phyloP scores from a whole-genome alignment of 73 alveolate species.

The Uronychia setigera region DNA sequence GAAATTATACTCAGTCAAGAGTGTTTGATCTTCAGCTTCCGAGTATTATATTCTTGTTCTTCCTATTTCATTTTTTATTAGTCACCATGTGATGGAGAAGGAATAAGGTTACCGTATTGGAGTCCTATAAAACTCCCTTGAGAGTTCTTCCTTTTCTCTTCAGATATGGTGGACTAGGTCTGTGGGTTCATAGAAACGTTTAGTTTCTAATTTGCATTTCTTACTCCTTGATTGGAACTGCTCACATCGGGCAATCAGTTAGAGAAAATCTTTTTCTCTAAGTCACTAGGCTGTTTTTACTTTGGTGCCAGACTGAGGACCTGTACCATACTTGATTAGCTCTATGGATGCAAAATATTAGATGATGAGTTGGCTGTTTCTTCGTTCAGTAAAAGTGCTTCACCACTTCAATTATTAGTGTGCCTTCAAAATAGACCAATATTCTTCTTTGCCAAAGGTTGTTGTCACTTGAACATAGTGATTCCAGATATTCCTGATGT shows the following conservation, averaged over 20 bases:
- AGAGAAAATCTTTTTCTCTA: neutral
- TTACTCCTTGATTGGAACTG: too few species aligned
- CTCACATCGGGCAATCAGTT: neutral
- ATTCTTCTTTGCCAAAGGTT: too few species aligned
- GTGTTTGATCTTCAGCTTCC: neutral
- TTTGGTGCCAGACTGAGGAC: neutral
- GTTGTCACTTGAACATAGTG: neutral
- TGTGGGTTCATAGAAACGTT: neutral
- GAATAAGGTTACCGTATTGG: neutral
- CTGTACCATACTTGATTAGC: neutral
- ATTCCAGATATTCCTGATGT: neutral
- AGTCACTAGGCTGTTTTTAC: neutral
- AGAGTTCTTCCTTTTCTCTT: neutral
- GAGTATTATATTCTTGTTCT: neutral
- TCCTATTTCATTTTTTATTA: neutral
- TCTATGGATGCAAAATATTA: neutral
- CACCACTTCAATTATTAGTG: neutral
- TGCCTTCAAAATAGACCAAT: too few species aligned
- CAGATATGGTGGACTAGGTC: neutral
- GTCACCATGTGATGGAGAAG: neutral
- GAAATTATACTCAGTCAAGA: neutral
- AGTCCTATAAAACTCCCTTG: neutral
- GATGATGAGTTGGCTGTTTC: neutral
- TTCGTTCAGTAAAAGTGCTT: neutral
- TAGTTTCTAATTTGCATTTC: neutral